Conservation (phyloP, 805 yeast species). For the Starmerella stigmatis region DNA sequence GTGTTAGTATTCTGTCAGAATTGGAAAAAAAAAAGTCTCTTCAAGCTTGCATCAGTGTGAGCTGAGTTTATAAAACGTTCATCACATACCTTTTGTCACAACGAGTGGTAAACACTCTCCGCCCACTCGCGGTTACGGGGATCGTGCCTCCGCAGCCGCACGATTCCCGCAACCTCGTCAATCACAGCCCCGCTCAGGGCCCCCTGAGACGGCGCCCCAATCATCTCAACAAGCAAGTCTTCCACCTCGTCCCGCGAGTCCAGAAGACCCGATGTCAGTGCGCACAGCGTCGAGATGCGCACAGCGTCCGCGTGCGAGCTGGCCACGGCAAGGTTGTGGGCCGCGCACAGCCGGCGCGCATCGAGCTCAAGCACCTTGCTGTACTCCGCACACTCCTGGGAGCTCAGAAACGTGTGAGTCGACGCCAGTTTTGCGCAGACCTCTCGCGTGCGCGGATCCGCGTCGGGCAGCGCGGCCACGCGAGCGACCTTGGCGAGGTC, state of each 20-base stretch:
- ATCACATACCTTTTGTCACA: slow-evolving; percentile 24
- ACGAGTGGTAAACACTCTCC: slow-evolving; percentile 9
- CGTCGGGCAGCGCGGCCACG: not conserved
- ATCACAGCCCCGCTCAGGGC: slow-evolving; percentile 14
- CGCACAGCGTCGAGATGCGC: slow-evolving; percentile 10
- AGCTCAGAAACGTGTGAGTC: not conserved
- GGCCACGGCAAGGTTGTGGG: slow-evolving; percentile 18
- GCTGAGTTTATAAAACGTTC: slow-evolving; percentile 28
- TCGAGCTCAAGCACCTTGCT: slow-evolving; percentile 9
- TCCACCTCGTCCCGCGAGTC: slow-evolving; percentile 5
- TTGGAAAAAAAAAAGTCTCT: slow-evolving; percentile 20
- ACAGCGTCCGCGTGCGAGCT: slow-evolving; percentile 18
- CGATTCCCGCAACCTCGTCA: slow-evolving; percentile 17
- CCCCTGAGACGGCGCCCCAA: slow-evolving; percentile 10
- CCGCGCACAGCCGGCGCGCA: slow-evolving; percentile 15
- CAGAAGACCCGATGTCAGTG: slow-evolving; percentile 4
- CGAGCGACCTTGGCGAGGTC: not conserved
- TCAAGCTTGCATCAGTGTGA: slow-evolving; percentile 30
- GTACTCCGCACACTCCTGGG: not conserved
- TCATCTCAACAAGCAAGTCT: slow-evolving; percentile 13
- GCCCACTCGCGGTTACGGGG: slow-evolving; percentile 6
- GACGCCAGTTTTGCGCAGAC: not conserved
- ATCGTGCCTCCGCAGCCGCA: slow-evolving; percentile 12
- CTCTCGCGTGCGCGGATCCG: not conserved
- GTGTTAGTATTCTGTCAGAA: slow-evolving; percentile 25